Base-by-base conservation (phyloP, 345 rosid species). In the Gossypium rotundifolium region DNA sequence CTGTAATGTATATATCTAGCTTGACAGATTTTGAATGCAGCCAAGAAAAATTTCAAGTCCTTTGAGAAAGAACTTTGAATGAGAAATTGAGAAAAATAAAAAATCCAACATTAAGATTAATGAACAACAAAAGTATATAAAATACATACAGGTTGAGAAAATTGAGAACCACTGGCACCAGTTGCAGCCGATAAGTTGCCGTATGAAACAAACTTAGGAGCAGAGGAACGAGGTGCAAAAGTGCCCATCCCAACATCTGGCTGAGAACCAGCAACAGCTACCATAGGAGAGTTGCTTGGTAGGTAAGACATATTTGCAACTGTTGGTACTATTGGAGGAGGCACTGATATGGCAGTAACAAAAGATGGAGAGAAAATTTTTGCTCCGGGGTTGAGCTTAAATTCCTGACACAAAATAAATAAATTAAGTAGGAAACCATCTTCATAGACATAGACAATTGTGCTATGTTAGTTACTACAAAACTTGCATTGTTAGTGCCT, bases 331-430 rank as follows among this genome's bases (percentile, higher is more conserved):
- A 77, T 76, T 45, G 92, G 83, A 85, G 84, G 61, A 74, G 76
- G 78, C 2, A 86, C 83, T 18, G 94, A 65, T 80, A 72, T 55
- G 60, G 87, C 65, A 76, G 81, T 85, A 25, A 83, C 76, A 79
- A 78, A 86, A 75, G 93, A 82, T 9, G 98, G 98, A 75, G 87
- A 89, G 81, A 92, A 94, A 51, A 76, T 74, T 81, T 89, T 89
- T 73, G 98, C 98, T 68, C 78, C 89, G 16, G 97, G 93, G 75
- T 94, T 94, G 75, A 94, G 94, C 85, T 90, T 94, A 85, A 85
- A 93, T 66, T 86, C 98, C 98, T 94, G 81, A 17, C 68, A 68
- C 53, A 68, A 61, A 59, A 45, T 38, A 13, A 72, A 42, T 3
- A 54, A 16, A 51, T 40, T n/a, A 42, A 23, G 20, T 4, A 62